Conservation (phyloP, 2,329 filamentous ascomycete genomes). For the Aspergillus cejpii region DNA sequence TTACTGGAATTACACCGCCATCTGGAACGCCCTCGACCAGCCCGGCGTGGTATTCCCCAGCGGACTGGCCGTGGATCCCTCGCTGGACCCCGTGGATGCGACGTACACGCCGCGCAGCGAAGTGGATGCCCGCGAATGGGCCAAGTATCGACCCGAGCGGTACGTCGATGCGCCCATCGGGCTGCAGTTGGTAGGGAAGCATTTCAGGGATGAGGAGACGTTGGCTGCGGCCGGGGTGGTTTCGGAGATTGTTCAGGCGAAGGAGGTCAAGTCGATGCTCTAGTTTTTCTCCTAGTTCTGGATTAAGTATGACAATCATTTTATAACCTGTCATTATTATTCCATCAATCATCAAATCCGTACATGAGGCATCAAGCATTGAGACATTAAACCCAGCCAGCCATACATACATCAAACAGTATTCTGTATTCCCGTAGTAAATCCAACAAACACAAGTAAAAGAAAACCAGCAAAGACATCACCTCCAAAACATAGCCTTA, state of each 20-base stretch:
- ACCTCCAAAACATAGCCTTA: constrained; percentile 39
- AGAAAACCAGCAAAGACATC: constrained; percentile 12
- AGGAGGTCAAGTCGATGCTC: neutral
- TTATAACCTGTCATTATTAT: no score
- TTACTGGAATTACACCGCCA: constrained; percentile 34
- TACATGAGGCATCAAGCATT: constrained; percentile 8
- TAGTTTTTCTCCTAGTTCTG: no score
- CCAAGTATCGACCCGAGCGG: constrained; percentile 27
- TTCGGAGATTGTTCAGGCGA: constrained; percentile 14
- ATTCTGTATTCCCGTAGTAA: no score
- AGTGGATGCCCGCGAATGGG: constrained; percentile 30
- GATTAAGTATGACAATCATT: no score
- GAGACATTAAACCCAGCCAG: constrained; percentile 3
- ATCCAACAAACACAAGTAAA: constrained; percentile 6
- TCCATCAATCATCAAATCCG: constrained; percentile 11
- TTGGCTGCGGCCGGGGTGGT: constrained; percentile 29
- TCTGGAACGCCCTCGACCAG: constrained; percentile 31
- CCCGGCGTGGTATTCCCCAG: constrained; percentile 27
- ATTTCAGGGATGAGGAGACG: constrained; percentile 50
- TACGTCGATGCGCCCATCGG: constrained; percentile 44
- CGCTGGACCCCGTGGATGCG: constrained; percentile 19
- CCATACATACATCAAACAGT: constrained; percentile 8
- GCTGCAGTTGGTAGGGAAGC: constrained; percentile 47
- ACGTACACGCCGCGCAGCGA: constrained; percentile 21
- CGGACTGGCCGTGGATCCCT: constrained; percentile 24